Base-by-base conservation (phyloP, 2,329 filamentous ascomycete species). In the Aspergillus niger region DNA sequence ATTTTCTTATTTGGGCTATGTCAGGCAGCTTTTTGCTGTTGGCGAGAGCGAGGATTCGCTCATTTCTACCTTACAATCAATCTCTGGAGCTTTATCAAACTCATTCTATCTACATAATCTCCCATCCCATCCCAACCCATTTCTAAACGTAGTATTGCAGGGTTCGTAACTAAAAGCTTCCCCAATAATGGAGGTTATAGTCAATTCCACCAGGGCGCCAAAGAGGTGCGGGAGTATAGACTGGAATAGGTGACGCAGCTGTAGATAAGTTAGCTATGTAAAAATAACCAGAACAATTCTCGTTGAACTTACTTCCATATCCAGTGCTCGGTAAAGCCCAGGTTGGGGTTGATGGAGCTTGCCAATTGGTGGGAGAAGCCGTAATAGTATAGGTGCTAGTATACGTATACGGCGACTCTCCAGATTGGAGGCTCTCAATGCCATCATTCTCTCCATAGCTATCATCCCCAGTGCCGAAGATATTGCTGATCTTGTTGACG, bases 401-500 rank as follows among this genome's bases (percentile, higher is more conserved):
- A 50, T 72, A 76, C 3, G 70, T 39, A 38, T 22, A 24, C 5
- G 51, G 51, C 20, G 36, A 17, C 11, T 2, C 51, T 6, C 51
- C 51, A 5, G 51, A 13, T 2, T 36, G 17, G 6, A 54, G 51
- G 4, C 22, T 11, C 20, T 22, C n/a, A 15, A 54, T 54, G 7
- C 51, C 51, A 1, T 54, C 51, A 22, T 54, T 39, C 1, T 8
- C 11, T 17, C 51, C 62, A 22, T 74, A 70, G 13, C 65, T 68
- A 24, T 70, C 62, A 51, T 76, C 72, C 0, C 72, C 72, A 1
- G 48, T 55, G 2, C 75, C 74, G 47, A 76, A 77, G 1, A 77
- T 63, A 41, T 77, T 77, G 43, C 65, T 73, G 55, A 75, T 71
- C 38, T 72, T 66, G 54, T 77, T 76, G 0, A 75, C 59, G 2